Percentiles rank a stretch among this genome's conserved stretches.
phyloP scores from a whole-genome alignment of 2,329 filamentous ascomycete species.

The Paraphaeosphaeria minitans region DNA sequence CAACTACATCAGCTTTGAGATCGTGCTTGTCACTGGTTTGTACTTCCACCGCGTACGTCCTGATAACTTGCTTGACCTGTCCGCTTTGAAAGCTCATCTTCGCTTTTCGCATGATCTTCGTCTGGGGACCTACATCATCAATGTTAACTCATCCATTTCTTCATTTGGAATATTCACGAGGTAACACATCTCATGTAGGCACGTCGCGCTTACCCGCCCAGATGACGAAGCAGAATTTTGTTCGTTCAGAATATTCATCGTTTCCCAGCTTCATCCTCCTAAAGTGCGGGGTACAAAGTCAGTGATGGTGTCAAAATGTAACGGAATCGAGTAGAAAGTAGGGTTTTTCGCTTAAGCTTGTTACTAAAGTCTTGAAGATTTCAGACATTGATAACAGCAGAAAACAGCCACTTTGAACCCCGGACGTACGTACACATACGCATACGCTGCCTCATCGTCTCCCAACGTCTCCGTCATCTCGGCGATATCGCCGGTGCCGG shows the following conservation, averaged over 20 bases:
- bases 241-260: conserved; percentile 69
- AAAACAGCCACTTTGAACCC: too few species aligned
- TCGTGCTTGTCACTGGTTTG: conserved; percentile 66
- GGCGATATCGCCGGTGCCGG: conserved; percentile 64
- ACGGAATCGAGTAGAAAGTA: too few species aligned
- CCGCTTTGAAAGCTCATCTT: conserved; percentile 71
- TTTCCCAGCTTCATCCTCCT: conserved; percentile 72
- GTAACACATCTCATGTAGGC: neutral
- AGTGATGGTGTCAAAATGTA: too few species aligned
- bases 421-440: conserved; percentile 59
- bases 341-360: too few species aligned
- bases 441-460: conserved; percentile 67
- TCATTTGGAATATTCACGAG: neutral
- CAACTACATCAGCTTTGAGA: conserved; percentile 65
- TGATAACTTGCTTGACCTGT: conserved; percentile 66
- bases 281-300: too few species aligned
- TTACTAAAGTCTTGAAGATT: too few species aligned
- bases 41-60: conserved; percentile 69
- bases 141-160: neutral
- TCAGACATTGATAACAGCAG: too few species aligned
- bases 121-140: conserved; percentile 44
- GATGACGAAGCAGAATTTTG: conserved; percentile 71
- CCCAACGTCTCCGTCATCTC: conserved; percentile 64
- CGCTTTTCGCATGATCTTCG: conserved; percentile 72
- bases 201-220: conserved; percentile 65